phyloP scores from a whole-genome alignment of 345 rosid species.

The Rhodamnia argentea region DNA sequence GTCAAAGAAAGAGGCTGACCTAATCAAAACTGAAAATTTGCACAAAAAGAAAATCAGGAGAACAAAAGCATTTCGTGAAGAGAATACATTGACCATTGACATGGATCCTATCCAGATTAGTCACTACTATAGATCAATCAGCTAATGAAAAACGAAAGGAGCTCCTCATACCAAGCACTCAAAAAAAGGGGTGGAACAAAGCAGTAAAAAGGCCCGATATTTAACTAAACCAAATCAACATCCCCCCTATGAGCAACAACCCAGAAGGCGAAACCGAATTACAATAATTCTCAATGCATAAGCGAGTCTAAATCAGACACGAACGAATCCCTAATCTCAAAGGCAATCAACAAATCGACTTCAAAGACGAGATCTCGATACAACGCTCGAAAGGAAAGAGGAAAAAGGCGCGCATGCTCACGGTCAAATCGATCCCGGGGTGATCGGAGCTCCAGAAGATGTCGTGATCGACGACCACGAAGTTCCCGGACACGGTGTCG shows the following conservation, averaged over 20 bases:
- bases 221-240: not conserved
- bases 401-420: not conserved
- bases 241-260: not conserved
- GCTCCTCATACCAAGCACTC: not conserved
- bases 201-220: not conserved
- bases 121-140: not conserved
- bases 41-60: not conserved
- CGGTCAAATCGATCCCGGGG: conserved; percentile 90
- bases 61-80: not conserved
- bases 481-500: conserved; percentile 82
- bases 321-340: not conserved
- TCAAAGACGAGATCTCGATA: not conserved
- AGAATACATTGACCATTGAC: not conserved
- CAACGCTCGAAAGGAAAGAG: not conserved
- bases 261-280: not conserved
- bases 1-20: not conserved
- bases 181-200: not conserved
- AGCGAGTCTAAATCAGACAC: not conserved
- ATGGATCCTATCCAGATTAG: not conserved
- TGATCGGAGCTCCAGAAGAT: conserved; percentile 98
- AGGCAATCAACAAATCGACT: not conserved
- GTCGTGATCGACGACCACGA: conserved; percentile 97
- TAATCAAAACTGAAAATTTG: not conserved
- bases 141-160: not conserved
- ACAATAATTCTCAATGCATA: not conserved